Percentiles rank a stretch among this genome's conserved stretches.
phyloP scores from a whole-genome alignment of 2,329 filamentous ascomycete species.

The Atkinsonella hypoxylon region DNA sequence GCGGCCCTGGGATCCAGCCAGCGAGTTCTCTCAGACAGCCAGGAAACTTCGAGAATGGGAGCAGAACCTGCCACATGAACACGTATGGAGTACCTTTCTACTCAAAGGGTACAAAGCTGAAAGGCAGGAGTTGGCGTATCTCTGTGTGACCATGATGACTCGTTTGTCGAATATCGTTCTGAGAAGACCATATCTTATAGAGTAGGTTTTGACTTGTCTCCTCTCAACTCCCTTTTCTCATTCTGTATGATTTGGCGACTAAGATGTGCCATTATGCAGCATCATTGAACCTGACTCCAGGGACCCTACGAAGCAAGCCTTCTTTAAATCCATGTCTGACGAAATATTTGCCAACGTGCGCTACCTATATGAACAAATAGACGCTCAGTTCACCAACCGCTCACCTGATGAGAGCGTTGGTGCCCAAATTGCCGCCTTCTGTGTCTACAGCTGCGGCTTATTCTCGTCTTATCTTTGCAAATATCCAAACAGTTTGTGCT shows the following conservation, averaged over 20 bases:
- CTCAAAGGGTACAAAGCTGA: slow-evolving; percentile 34
- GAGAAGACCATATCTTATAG: slow-evolving; percentile 39
- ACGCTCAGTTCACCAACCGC: slow-evolving; percentile 36
- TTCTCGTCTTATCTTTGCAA: slow-evolving; percentile 40
- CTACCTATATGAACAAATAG: slow-evolving; percentile 35
- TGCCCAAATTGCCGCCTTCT: slow-evolving; percentile 42
- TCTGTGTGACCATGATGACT: slow-evolving; percentile 42
- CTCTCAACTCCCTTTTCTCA: neutral
- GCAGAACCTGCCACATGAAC: slow-evolving; percentile 30
- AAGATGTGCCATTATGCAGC: slow-evolving; percentile 15
- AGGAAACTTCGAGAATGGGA: slow-evolving; percentile 36
- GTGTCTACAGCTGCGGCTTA: slow-evolving; percentile 42
- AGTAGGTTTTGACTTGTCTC: slow-evolving; percentile 25
- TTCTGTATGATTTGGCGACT: neutral
- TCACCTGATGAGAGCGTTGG: slow-evolving; percentile 36
- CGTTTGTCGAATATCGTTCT: slow-evolving; percentile 45
- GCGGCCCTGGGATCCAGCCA: slow-evolving; percentile 34
- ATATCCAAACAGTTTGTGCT: slow-evolving; percentile 33
- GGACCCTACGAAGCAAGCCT: slow-evolving; percentile 23
- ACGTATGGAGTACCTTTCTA: slow-evolving; percentile 32
- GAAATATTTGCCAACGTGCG: slow-evolving; percentile 38
- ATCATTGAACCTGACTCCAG: slow-evolving; percentile 30
- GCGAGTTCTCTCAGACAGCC: slow-evolving; percentile 34
- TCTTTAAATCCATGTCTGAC: slow-evolving; percentile 31
- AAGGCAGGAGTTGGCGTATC: slow-evolving; percentile 40